Base-by-base conservation (phyloP, 2,329 filamentous ascomycete species). In the Aureobasidium uvarum region DNA sequence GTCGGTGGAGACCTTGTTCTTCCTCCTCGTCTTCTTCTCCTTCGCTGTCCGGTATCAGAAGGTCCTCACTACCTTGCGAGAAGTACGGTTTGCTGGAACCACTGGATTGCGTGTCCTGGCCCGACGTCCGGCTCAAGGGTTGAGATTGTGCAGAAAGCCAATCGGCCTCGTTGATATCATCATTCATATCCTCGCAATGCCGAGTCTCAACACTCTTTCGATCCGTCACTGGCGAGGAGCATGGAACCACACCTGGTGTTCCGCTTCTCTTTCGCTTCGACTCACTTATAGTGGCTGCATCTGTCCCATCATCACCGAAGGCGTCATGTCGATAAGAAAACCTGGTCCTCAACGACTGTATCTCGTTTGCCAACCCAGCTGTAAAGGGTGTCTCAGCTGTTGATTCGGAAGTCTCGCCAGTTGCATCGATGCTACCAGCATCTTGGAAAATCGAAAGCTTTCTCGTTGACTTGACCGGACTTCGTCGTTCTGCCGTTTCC, bases 11-110 rank as follows among this genome's bases (percentile, higher is more conserved):
- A 5, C 72, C 41, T 76, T 74, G 20, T 67, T 63, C 46, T 28
- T 63, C 60, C 25, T 63, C 60, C 7, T 56, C 51, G 5, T 76
- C 73, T 31, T 73, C 74, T 45, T 77, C 76, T 18, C 71, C 75
- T 41, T 78, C 77, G 20, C 80, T 82, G 50, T 81, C 76, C 0
- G 78, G 79, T 0, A 81, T 74, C 16, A 82, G 69, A 20, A 81
- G 66, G 58, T 82, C 80, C 67, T 82, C 80, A 66, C 80, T 82
- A 14, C 80, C 80, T 66, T 77, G 76, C 2, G 58, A 60, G 36
- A 59, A 59, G 43, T 10, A 41, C 28, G 43, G 48, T 16, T 54
- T 63, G 38, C 60, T 63, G 5, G 20, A 39, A 23, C 36, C 48
- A 36, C 60, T 63, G 11, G 60, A 63, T 38, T 63, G 60, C n/a